Base-by-base conservation (phyloP, 208 protist species). In the Trypanosoma avium region DNA sequence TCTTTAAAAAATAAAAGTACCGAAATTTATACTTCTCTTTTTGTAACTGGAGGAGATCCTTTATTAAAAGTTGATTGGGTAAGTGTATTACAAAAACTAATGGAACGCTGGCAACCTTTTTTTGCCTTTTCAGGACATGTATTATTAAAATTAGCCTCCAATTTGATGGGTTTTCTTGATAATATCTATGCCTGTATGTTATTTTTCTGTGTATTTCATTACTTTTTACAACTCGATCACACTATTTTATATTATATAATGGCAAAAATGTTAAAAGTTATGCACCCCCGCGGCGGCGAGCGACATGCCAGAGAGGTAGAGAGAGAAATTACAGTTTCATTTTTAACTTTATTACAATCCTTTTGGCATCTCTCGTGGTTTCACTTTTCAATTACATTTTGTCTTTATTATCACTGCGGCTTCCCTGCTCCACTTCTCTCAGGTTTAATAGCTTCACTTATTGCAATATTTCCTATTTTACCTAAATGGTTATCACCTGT, bases 351-450 rank as follows among this genome's bases (percentile, higher is more conserved):
- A 22, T 63, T 90, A 26, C 75, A 82, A 59, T 88, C 79, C 7
- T 88, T 88, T 52, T 88, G 82, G 82, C 83, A 90, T 59, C 50
- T 88, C 30, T 71, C 72, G 35, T 90, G 82, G 75, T 93, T 86
- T 64, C 82, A 89, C 69, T 93, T 93, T 42, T 74, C 50, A 42
- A 70, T 81, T 29, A 90, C 82, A n/a, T 90, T 85, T 47, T 60
- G 68, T 48, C 57, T 72, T 29, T 88, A 90, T 69, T 72, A 61
- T 24, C n/a, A 47, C 24, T 73, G 61, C 57, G 73, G 60, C 13
- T 71, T 86, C 26, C 73, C 80, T 8, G 74, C 63, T 6, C 77
- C 86, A 24, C 88, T 83, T 38, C 52, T 93, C 35, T 64, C 36
- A 30, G 80, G 82, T 10, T 53, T 80, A 19, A 55, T 84, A 9